phyloP scores from a whole-genome alignment of 805 yeast species.

The Metschnikowia drakensbergensis region DNA sequence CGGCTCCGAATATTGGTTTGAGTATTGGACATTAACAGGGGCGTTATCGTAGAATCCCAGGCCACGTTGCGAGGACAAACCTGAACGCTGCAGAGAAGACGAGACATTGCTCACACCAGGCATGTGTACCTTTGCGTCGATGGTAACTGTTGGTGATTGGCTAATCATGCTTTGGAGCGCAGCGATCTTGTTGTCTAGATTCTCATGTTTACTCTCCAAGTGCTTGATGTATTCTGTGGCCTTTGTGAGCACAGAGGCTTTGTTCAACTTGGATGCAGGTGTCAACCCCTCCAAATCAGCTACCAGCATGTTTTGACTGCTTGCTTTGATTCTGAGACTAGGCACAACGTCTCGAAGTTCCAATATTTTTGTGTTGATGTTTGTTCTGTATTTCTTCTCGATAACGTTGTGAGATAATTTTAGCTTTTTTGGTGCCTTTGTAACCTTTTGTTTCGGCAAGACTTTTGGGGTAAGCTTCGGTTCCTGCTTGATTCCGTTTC shows the following conservation, averaged over 20 bases:
- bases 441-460: slow-evolving; percentile 12
- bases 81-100: slow-evolving; percentile 1
- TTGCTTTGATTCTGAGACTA: slow-evolving; percentile 59
- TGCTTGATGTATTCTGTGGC: slow-evolving; percentile 77
- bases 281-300: slow-evolving; percentile 65
- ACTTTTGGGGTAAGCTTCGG: not conserved
- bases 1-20: not conserved
- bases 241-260: slow-evolving; percentile 70
- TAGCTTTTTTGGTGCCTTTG: slow-evolving; percentile 50
- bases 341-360: slow-evolving; percentile 78
- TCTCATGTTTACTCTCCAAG: slow-evolving; percentile 57
- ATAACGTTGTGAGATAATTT: slow-evolving; percentile 73
- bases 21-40: slow-evolving; percentile 1
- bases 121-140: not conserved
- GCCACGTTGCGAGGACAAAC: not conserved
- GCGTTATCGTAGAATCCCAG: slow-evolving; percentile 1
- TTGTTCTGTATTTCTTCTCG: slow-evolving; percentile 76
- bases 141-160: slow-evolving; percentile 8
- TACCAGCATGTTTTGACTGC: slow-evolving; percentile 20
- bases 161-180: slow-evolving; percentile 37
- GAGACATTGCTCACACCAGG: not conserved
- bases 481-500: not conserved
- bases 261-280: slow-evolving; percentile 73
- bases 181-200: slow-evolving; percentile 44
- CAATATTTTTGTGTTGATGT: slow-evolving; percentile 66